A percentile compares a stretch with the other conserved stretches of the same genome.
Conservation (phyloP, 2,329 filamentous ascomycete genomes). For the Incumbomyces lentus region DNA sequence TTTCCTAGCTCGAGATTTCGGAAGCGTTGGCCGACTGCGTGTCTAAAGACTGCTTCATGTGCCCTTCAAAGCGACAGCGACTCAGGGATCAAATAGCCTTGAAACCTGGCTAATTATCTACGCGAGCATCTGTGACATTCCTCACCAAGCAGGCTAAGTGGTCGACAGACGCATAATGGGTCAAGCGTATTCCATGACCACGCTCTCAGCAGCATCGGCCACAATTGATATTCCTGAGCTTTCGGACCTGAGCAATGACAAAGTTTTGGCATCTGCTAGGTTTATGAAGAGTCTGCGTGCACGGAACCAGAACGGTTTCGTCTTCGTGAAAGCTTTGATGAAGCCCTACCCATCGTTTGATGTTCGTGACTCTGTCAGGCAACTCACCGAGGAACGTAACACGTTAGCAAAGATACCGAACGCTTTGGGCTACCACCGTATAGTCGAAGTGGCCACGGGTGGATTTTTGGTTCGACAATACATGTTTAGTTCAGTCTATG, state of each 20-base stretch:
- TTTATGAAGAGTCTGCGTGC: slow-evolving; percentile 97
- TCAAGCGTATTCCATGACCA: slow-evolving; percentile 89
- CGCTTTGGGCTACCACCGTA: slow-evolving; percentile 77
- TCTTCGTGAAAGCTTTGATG: slow-evolving; percentile 87
- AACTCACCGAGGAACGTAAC: slow-evolving; percentile 71
- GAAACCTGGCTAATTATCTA: slow-evolving; percentile 3
- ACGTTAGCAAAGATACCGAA: slow-evolving; percentile 77
- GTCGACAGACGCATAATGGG: slow-evolving; percentile 54
- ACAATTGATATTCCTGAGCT: slow-evolving; percentile 92
- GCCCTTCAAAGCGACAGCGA: slow-evolving; percentile 47
- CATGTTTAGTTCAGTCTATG: slow-evolving; percentile 92
- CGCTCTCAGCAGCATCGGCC: slow-evolving; percentile 80
- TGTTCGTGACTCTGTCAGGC: slow-evolving; percentile 66
- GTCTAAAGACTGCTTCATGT: slow-evolving; percentile 70
- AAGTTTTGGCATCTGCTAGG: slow-evolving; percentile 76
- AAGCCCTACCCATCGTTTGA: slow-evolving; percentile 80
- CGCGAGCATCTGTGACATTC: background rate
- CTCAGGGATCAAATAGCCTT: slow-evolving; percentile 6
- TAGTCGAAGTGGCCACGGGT: slow-evolving; percentile 82
- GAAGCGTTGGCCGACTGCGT: slow-evolving; percentile 23
- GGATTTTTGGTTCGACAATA: slow-evolving; percentile 92
- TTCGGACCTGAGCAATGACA: slow-evolving; percentile 81
- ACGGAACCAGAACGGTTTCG: slow-evolving; percentile 77
- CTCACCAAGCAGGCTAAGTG: background rate
- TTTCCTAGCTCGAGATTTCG: too few relatives aligned